These are phyloP conservation scores for Apiospora arundinis DNA, from an alignment of 2,329 filamentous ascomycete species.

Conservation along the genomic window DNA sequence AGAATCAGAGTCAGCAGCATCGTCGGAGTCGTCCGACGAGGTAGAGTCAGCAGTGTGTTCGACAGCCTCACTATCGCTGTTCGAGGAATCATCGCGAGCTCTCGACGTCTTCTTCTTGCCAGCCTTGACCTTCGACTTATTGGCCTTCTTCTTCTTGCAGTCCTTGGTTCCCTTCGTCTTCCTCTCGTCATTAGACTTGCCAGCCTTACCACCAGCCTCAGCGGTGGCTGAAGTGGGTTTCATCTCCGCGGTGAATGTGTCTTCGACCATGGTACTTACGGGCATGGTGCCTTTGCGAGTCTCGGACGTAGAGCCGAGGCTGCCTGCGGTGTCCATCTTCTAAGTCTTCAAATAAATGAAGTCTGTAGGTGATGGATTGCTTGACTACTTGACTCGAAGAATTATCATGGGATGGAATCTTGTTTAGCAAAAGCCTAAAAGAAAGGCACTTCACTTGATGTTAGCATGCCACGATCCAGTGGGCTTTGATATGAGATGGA, in stretches of 20 bases:
- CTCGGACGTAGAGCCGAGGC: slow-evolving; percentile 29
- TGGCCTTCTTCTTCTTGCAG: slow-evolving; percentile 17
- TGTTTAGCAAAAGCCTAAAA: no score
- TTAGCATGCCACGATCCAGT: neutral
- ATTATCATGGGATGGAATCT: no score
- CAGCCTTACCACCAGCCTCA: neutral
- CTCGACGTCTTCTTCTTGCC: slow-evolving; percentile 30
- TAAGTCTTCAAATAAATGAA: slow-evolving; percentile 22
- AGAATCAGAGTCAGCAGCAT: slow-evolving; percentile 32
- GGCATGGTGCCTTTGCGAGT: slow-evolving; percentile 31
- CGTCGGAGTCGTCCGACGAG: slow-evolving; percentile 27
- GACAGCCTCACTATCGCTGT: slow-evolving; percentile 22
- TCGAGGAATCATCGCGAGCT: slow-evolving; percentile 21
- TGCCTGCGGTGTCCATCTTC: slow-evolving; percentile 32
- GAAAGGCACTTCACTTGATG: neutral
- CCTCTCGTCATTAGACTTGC: neutral
- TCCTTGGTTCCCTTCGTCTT: neutral
- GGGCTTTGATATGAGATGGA: neutral
- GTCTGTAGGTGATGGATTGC: neutral
- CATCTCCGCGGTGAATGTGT: neutral
- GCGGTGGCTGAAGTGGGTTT: neutral
- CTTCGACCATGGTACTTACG: neutral
- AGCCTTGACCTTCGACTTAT: slow-evolving; percentile 31
- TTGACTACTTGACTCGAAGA: neutral
- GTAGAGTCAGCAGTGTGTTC: slow-evolving; percentile 28